Base-by-base conservation (phyloP, 257 asterid genomes). In the Jacaranda mimosifolia region DNA sequence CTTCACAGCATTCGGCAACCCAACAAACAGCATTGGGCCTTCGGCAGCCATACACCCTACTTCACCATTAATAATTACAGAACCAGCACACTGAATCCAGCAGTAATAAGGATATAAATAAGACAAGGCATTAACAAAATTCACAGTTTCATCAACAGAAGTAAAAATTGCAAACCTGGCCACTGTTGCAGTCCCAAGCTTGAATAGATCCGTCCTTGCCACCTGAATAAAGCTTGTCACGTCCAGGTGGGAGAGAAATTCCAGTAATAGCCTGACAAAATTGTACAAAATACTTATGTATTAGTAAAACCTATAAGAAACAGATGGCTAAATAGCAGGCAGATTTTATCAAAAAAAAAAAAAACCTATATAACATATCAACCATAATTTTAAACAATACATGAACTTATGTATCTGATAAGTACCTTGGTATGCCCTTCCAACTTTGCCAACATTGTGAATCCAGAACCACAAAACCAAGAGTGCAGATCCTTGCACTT, bases 1-100 rank as follows among this genome's bases (percentile, higher is more conserved):
- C 88, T 86, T 89, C 18, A 92, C 84, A 63, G 67, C 63, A 74
- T 85, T 85, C 0, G 77, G 76, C 71, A 83, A 55, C 63, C 97
- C 96, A 43, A 77, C 91, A 80, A 87, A 89, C 26, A 90, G 46
- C 92, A 92, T 89, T 35, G 85, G 84, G 53, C 91, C 94, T 87
- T 90, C 88, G 63, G 78, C 78, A 7, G 83, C 62, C 81, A 89
- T 56, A 80, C 85, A 90, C 18, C 87, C 82, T 9, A 86, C 80
- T 72, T 84, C 87, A 78, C 82, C 74, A 21, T 58, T 81, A 6
- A 81, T 55, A 60, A 12, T 26, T 38, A 78, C 83, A 45, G 56
- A 35, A 43, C 70, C 83, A 72, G 69, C 79, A 65, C 86, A 79
- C 91, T 83, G 85, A 60, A 72, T 39, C 9, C 36, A 69, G 5